Base-by-base conservation (phyloP, 257 asterid species). In the Nicotiana knightiana region DNA sequence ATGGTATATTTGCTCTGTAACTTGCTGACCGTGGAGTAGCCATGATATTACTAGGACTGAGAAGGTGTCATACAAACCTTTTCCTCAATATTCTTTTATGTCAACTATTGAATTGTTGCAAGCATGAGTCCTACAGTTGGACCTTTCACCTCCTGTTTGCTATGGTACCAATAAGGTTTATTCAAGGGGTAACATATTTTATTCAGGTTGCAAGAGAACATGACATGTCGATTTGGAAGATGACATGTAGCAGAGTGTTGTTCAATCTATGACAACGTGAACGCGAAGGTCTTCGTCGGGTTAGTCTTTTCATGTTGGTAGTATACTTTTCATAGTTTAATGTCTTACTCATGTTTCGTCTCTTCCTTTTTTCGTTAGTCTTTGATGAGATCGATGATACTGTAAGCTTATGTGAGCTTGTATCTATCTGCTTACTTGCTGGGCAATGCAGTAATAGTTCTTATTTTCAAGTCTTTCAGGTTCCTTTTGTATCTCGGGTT, bases 211-310 rank as follows among this genome's bases (percentile, higher is more conserved):
- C 97, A 7, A 91, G 92, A 81, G 97, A 93, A 88, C 94, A 83
- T 82, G 93, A 3, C 97, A 93, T 86, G 93, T 93, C 93, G 92
- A 93, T 82, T 87, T 94, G 84, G 98, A 97, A 0, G 97, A 94
- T 83, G 97, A 92, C 71, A 94, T 77, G 88, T 92, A 84, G 90
- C 90, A 16, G 97, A 93, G 86, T 97, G 97, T 4, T 91, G 97
- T 58, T 88, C 98, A 6, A 92, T 94, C 80, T 94, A 91, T 86
- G 90, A 93, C 51, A 93, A 94, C 88, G 90, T 91, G 98, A 93
- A 93, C 87, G 88, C 91, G 98, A 93, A 93, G 86, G 94, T 97
- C 67, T 93, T 94, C 79, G 90, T 93, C 87, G 89, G 98, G 98
- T 90, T 70, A 10, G 59, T 58, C 30, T 13, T 77, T 35, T 54